Conservation (phyloP, 805 yeast genomes). For the Blastobotrys robertii region DNA sequence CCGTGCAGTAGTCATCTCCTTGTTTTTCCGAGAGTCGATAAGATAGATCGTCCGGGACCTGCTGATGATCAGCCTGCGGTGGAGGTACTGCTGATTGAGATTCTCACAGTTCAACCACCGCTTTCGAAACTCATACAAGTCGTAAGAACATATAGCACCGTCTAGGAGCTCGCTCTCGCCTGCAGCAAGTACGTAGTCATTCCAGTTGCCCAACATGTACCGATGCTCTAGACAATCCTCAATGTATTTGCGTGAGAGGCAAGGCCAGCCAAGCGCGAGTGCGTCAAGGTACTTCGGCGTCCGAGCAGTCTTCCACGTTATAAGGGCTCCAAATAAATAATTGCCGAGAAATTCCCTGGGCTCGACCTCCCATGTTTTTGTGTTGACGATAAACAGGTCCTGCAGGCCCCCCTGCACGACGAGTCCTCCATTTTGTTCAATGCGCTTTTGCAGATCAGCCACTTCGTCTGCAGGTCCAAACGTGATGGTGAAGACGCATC, state of each 20-base stretch:
- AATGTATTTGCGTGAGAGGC: conserved; percentile 50
- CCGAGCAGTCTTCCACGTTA: conserved; percentile 49
- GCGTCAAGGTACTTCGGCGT: conserved; percentile 72
- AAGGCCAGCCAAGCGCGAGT: conserved; percentile 80
- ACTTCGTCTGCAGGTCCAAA: conserved; percentile 4
- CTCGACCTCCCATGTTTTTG: too few species aligned
- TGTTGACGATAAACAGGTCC: conserved; percentile 10
- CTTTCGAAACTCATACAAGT: conserved; percentile 15
- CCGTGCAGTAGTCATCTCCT: too few species aligned
- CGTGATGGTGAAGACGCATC: conserved; percentile 13
- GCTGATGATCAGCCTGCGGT: conserved; percentile 8
- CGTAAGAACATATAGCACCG: conserved; percentile 17
- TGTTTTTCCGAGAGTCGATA: background rate
- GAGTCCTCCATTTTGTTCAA: conserved; percentile 14
- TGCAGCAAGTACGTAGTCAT: conserved; percentile 54
- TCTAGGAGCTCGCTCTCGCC: conserved; percentile 49
- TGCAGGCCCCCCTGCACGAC: conserved; percentile 13
- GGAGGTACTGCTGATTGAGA: conserved; percentile 20
- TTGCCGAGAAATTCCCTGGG: too few species aligned
- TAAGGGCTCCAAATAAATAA: conserved; percentile 48
- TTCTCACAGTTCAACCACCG: conserved; percentile 13
- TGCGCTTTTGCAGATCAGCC: conserved; percentile 1
- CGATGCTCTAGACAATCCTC: conserved; percentile 35
- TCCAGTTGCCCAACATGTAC: conserved; percentile 33
- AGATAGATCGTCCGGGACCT: conserved; percentile 15